These are phyloP conservation scores for Skeletonema costatum DNA, from an alignment of 108 stramenopile species.

Conservation along the genomic window DNA sequence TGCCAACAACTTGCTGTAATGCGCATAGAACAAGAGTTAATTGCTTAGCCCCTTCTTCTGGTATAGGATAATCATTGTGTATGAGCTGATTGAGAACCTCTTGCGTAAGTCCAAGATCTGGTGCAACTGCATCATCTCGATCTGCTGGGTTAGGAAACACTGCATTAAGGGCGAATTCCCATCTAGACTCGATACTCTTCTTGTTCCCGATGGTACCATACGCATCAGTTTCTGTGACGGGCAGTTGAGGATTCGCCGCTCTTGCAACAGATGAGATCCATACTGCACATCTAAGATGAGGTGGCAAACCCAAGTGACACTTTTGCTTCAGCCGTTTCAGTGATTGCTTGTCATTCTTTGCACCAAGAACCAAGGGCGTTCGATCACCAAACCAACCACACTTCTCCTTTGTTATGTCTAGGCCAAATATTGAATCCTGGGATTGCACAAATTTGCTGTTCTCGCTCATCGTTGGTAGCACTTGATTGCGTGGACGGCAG, in stretches of 20 bases:
- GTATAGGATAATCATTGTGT: constrained; percentile 21
- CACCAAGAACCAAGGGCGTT: constrained; percentile 15
- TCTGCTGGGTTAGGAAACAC: constrained; percentile 37
- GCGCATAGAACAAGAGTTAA: constrained; percentile 56
- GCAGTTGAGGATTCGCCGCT: constrained; percentile 61
- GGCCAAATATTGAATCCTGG: constrained; percentile 28
- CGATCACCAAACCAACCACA: constrained; percentile 11
- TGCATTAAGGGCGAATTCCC: constrained; percentile 53
- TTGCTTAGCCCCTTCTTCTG: constrained; percentile 21
- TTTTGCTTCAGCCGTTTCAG: constrained; percentile 48
- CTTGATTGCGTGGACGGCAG: too few species aligned
- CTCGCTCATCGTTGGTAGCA: not conserved
- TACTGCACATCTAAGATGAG: constrained; percentile 81
- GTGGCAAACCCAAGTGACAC: constrained; percentile 73
- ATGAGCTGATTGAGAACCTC: constrained; percentile 28
- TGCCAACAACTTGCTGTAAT: constrained; percentile 59
- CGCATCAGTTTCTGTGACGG: constrained; percentile 49
- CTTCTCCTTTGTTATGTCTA: not conserved
- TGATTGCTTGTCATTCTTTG: constrained; percentile 12
- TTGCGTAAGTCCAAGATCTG: constrained; percentile 44
- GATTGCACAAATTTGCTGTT: constrained; percentile 19
- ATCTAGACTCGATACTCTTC: constrained; percentile 28
- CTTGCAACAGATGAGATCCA: constrained; percentile 79
- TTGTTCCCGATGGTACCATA: constrained; percentile 67
- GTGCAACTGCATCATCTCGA: constrained; percentile 31